Evolutionary conservation across 129 eudicot genomes (phyloP).

Genomic region (Helichrysum umbraculigerum): DNA sequence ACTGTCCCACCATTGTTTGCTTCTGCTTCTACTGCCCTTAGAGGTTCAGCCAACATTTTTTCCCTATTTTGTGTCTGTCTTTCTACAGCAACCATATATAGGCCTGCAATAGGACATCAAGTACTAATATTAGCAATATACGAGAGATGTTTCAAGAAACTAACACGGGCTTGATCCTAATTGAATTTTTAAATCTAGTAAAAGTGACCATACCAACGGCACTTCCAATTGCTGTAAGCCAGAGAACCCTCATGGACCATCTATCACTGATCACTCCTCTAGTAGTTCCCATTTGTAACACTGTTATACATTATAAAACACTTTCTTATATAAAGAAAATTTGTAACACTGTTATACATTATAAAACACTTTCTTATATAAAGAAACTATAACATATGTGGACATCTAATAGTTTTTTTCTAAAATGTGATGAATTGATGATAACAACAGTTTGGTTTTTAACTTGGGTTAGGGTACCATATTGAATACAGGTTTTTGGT

Average conservation of each 20-base stretch:
- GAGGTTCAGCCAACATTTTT: conserved; percentile 66
- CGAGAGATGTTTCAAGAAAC: not conserved
- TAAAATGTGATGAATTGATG: too few species aligned
- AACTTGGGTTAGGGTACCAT: too few species aligned
- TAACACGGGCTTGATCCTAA: not conserved
- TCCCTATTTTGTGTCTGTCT: conserved; percentile 79
- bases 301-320: conserved; percentile 24
- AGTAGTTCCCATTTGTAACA: conserved; percentile 42
- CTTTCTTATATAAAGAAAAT: too few species aligned
- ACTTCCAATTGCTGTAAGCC: conserved; percentile 79
- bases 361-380: conserved; percentile 7
- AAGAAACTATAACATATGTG: not conserved
- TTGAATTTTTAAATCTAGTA: not conserved
- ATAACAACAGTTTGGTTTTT: too few species aligned
- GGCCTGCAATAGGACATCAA: conserved; percentile 42
- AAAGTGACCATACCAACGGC: conserved; percentile 51
- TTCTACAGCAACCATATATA: conserved; percentile 85
- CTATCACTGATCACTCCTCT: conserved; percentile 70
- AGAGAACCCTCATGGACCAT: conserved; percentile 82
- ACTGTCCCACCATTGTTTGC: conserved; percentile 19
- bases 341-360: conserved; percentile 30
- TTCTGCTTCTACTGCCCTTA: conserved; percentile 56
- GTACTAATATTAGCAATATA: not conserved
- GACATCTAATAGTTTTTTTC: too few species aligned
- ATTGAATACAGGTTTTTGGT: too few species aligned